Evolutionary conservation across 1,284 basidiomycete species (phyloP).

Genomic region (Naganishia sp.): DNA sequence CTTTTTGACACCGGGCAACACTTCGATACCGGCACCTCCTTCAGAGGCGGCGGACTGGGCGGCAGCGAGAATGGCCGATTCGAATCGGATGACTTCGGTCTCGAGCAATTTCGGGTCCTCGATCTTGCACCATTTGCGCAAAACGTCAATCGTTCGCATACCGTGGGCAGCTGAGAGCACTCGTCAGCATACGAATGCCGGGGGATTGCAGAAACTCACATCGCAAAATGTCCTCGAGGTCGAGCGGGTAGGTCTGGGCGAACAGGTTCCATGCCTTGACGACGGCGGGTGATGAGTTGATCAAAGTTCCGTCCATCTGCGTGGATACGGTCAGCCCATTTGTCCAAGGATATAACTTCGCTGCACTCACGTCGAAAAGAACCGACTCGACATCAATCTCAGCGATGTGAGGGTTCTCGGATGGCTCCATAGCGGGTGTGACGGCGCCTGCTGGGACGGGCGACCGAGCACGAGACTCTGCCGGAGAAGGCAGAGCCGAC

Average conservation of each 20-base stretch:
- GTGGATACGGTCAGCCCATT: not conserved
- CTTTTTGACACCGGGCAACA: conserved; percentile 50
- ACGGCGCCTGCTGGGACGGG: conserved; percentile 40
- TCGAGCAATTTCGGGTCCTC: conserved; percentile 47
- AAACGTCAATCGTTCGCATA: conserved; percentile 52
- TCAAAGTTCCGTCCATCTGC: conserved; percentile 51
- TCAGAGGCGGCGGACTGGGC: conserved; percentile 47
- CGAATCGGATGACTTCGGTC: conserved; percentile 52
- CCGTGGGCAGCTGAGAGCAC: conserved; percentile 46
- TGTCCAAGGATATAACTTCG: not conserved
- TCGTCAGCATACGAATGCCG: not conserved
- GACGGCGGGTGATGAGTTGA: conserved; percentile 52
- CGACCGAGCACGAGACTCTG: conserved; percentile 37
- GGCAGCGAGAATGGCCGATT: conserved; percentile 51
- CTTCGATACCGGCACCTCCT: conserved; percentile 51
- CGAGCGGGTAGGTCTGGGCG: conserved; percentile 48
- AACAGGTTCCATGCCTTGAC: conserved; percentile 53
- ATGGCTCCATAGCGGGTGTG: conserved; percentile 73
- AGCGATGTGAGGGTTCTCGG: conserved; percentile 58
- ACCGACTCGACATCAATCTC: conserved; percentile 54
- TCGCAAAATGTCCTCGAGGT: conserved; percentile 51
- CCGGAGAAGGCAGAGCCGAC: conserved; percentile 41
- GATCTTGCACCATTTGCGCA: conserved; percentile 53
- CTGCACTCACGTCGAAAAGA: conserved; percentile 52
- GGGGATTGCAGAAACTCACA: conserved; percentile 34